Evolutionary conservation across 208 protist genomes (phyloP).

Genomic region (Leishmania tropica): DNA sequence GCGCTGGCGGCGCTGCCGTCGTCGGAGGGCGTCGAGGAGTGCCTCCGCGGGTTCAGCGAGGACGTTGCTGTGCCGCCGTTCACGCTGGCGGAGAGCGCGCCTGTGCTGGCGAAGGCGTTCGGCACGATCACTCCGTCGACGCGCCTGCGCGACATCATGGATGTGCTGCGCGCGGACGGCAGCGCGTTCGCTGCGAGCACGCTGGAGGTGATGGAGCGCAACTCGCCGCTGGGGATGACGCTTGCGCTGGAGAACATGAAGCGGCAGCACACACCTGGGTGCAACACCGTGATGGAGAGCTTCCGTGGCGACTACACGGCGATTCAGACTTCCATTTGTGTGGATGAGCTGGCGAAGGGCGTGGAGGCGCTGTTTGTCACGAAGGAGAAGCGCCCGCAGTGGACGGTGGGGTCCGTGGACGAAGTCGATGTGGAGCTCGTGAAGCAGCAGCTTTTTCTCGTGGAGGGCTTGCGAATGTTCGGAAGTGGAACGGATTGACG

Average conservation of each 20-base stretch:
- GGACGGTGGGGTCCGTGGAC: conserved; percentile 39
- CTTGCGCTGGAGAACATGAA: conserved; percentile 54
- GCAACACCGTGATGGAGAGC: conserved; percentile 8
- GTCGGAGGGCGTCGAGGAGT: conserved; percentile 26
- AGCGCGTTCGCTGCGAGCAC: conserved; percentile 43
- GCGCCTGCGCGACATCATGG: conserved; percentile 49
- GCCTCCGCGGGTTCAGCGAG: conserved; percentile 38
- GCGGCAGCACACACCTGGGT: conserved; percentile 11
- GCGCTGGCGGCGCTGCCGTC: conserved; percentile 28
- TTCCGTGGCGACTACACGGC: conserved; percentile 37
- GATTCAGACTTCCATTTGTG: conserved; percentile 17
- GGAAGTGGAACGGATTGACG: too few species aligned
- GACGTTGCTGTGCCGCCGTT: conserved; percentile 43
- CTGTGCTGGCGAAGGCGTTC: conserved; percentile 41
- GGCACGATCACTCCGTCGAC: conserved; percentile 33
- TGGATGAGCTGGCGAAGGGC: conserved; percentile 49
- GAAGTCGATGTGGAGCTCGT: conserved; percentile 31
- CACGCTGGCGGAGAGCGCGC: conserved; percentile 38
- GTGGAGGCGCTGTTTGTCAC: conserved; percentile 44
- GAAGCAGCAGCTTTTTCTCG: not conserved
- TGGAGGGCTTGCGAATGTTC: not conserved
- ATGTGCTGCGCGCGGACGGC: conserved; percentile 34
- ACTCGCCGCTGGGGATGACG: conserved; percentile 61
- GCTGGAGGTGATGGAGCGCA: conserved; percentile 36
- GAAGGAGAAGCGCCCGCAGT: conserved; percentile 45